Evolutionary conservation across 2,329 filamentous ascomycete genomes (phyloP).

Genomic region (Clathrospora elynae): DNA sequence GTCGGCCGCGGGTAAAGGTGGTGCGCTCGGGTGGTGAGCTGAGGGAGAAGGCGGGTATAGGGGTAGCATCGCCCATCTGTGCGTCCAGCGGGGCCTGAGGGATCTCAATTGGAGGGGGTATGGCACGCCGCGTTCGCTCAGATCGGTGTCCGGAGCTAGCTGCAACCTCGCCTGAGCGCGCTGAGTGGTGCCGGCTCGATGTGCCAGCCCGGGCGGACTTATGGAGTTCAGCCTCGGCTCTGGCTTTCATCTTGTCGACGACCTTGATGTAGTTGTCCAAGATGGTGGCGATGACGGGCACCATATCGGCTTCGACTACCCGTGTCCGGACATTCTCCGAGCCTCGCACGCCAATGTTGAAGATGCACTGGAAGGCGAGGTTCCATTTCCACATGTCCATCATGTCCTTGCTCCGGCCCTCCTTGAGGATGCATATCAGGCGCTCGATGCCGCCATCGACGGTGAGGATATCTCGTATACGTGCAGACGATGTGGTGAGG

Average conservation of each 20-base stretch:
- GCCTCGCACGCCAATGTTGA: conserved; percentile 96
- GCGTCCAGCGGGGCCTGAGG: conserved; percentile 57
- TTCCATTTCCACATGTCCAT: conserved; percentile 99
- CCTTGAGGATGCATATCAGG: conserved; percentile 95
- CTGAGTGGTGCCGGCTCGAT: conserved; percentile 49
- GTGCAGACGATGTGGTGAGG: conserved; percentile 94
- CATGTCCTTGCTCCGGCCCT: conserved; percentile 94
- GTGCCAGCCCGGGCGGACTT: conserved; percentile 55
- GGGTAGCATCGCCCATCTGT: conserved; percentile 64
- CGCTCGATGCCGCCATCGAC: conserved; percentile 98
- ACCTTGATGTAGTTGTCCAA: conserved; percentile 98
- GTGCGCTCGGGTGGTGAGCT: conserved; percentile 74
- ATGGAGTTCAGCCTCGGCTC: conserved; percentile 79
- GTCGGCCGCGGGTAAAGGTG: conserved; percentile 64
- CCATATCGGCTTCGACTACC: conserved; percentile 98
- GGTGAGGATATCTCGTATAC: conserved; percentile 95
- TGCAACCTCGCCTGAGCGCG: conserved; percentile 46
- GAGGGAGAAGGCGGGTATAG: conserved; percentile 66
- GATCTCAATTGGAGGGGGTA: conserved; percentile 84
- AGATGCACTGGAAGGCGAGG: conserved; percentile 96
- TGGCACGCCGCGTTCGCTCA: conserved; percentile 68
- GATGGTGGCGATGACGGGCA: conserved; percentile 96
- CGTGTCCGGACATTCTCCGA: conserved; percentile 92
- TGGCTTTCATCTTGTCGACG: conserved; percentile 87
- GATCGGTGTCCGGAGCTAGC: conserved; percentile 49